Evolutionary conservation across 169 alveolate genomes (phyloP).

Genomic region (Pseudocohnilembus persalinus): DNA sequence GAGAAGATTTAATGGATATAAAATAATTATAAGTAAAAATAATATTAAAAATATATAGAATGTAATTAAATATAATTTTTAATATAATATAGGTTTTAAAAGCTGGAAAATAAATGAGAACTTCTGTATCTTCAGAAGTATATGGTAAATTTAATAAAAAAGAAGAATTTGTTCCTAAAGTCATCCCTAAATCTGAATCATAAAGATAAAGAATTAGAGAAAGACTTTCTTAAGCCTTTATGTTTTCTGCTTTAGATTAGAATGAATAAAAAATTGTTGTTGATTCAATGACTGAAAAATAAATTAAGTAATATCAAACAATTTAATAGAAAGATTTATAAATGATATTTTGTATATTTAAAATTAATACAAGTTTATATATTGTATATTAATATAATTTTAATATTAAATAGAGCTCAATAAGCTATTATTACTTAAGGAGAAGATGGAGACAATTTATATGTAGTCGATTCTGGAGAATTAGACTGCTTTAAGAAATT

Average conservation of each 20-base stretch:
- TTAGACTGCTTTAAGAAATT: slow-evolving; percentile 85
- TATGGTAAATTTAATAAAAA: slow-evolving; percentile 65
- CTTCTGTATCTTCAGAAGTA: slow-evolving; percentile 74
- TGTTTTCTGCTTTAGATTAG: slow-evolving; percentile 67
- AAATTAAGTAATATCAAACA: slow-evolving; percentile 15
- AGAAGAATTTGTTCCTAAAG: slow-evolving; percentile 54
- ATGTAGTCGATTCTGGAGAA: slow-evolving; percentile 90
- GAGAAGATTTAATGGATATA: slow-evolving; percentile 14
- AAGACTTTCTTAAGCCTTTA: slow-evolving; percentile 55
- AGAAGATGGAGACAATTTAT: slow-evolving; percentile 94
- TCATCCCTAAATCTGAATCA: slow-evolving; percentile 53
- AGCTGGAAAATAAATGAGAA: slow-evolving; percentile 37
- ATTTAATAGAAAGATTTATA: background rate
- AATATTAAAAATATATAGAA: too few relatives aligned
- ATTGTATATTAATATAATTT: background rate
- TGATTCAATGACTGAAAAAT: slow-evolving; percentile 80
- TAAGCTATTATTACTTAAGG: slow-evolving; percentile 92
- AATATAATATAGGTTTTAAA: background rate
- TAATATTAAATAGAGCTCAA: slow-evolving; percentile 41
- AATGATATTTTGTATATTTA: background rate
- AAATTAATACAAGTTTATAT: background rate
- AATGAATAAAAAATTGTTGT: slow-evolving; percentile 69
- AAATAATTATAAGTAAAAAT: slow-evolving; percentile 2
- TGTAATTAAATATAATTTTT: too few relatives aligned
- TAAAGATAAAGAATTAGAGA: slow-evolving; percentile 49